A percentile compares a stretch with the other conserved stretches of the same genome.
Evolutionary conservation across 2,329 filamentous ascomycete species (phyloP).

Genomic region (Trichoderma polysporum): DNA sequence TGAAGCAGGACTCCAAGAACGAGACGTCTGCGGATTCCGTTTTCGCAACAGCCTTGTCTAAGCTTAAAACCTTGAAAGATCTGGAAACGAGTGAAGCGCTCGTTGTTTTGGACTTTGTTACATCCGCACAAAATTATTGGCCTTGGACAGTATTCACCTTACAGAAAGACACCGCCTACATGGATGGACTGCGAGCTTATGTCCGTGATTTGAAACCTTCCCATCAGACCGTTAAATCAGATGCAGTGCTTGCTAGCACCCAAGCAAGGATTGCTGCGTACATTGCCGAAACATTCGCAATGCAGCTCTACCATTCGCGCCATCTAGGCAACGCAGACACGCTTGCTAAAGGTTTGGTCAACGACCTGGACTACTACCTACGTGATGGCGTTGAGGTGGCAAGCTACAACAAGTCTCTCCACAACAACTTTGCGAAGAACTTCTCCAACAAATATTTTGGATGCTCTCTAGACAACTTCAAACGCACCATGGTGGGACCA

Average conservation of each 20-base stretch:
- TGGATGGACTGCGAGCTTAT: slow-evolving; percentile 70
- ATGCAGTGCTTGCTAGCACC: slow-evolving; percentile 57
- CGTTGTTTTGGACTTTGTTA: slow-evolving; percentile 81
- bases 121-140: slow-evolving; percentile 90
- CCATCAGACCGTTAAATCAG: slow-evolving; percentile 52
- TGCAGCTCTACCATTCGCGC: slow-evolving; percentile 84
- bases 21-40: slow-evolving; percentile 60
- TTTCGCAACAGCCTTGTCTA: slow-evolving; percentile 70
- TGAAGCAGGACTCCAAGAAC: slow-evolving; percentile 56
- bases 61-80: slow-evolving; percentile 63
- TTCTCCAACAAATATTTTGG: slow-evolving; percentile 75
- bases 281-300: slow-evolving; percentile 82
- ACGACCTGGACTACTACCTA: slow-evolving; percentile 75
- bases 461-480: slow-evolving; percentile 74
- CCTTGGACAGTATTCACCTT: slow-evolving; percentile 86
- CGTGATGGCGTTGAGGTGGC: slow-evolving; percentile 76
- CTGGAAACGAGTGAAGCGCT: slow-evolving; percentile 66
- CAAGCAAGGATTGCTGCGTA: slow-evolving; percentile 75
- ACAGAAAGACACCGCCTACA: slow-evolving; percentile 70
- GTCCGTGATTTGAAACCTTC: slow-evolving; percentile 59
- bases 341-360: slow-evolving; percentile 69
- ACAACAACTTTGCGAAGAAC: slow-evolving; percentile 81
- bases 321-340: slow-evolving; percentile 66
- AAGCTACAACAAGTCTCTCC: slow-evolving; percentile 83
- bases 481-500: slow-evolving; percentile 67